Base-by-base conservation (phyloP, 2,329 filamentous ascomycete genomes). In the Aspergillus sp. region DNA sequence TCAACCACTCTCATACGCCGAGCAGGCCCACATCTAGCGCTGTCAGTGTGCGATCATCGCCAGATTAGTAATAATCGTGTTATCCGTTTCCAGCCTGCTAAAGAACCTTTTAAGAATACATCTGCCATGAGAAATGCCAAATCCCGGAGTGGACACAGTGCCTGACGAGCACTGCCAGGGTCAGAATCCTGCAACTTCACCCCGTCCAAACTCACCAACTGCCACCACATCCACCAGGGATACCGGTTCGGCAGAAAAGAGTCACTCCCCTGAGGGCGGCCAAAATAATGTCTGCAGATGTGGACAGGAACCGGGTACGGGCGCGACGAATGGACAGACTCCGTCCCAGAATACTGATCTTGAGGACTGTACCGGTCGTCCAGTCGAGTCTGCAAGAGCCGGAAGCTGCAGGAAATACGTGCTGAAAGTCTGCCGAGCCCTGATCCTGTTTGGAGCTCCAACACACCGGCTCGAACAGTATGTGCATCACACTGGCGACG, bases 401-500 rank as follows among this genome's bases (percentile, higher is more conserved):
- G 15, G 17, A 13, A 39, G 1, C 36, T 39, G 36, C 36, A 17
- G 36, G 36, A 39, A 39, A 39, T 39, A 39, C 5, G 36, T 39
- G 15, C 1, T 93, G 59, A 92, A 90, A 73, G 83, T 97, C 39
- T 96, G 92, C 69, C 85, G 87, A 36, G 90, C 90, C 1, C 78
- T 96, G 54, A 96, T 97, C 91, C 82, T 86, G 68, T 96, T 90
- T 63, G 93, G 93, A 18, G 93, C 93, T 0, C 93, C 93, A 1
- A 96, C 92, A 0, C 93, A 97, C 76, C 87, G 93, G 18, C 80
- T 96, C 9, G 93, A 96, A 74, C 77, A 96, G 69, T 96, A 96
- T 73, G 87, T 96, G 84, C 87, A 83, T 63, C 96, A 93, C 89
- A 91, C 90, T 7, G 88, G 92, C 2, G 83, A 89, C 13, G 89